Evolutionary conservation across 805 yeast species (phyloP).

Genomic region (Candida nitratophila): DNA sequence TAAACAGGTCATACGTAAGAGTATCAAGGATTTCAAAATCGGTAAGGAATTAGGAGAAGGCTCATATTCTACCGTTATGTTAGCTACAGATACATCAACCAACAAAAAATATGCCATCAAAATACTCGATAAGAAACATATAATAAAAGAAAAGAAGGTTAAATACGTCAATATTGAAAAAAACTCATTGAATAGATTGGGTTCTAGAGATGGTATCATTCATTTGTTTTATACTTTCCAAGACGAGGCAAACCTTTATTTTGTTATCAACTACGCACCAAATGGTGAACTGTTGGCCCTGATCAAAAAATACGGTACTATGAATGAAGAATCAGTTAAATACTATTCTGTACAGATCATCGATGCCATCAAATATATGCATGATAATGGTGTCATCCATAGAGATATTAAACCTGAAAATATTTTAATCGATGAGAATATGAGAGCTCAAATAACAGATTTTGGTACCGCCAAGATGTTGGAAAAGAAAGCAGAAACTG

Average conservation of each 20-base stretch:
- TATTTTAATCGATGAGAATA: conserved; percentile 53
- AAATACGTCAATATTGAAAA: conserved; percentile 81
- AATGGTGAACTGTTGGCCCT: conserved; percentile 69
- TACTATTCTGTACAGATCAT: conserved; percentile 69
- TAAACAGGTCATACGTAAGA: conserved; percentile 37
- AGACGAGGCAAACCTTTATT: conserved; percentile 65
- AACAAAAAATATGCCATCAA: conserved; percentile 66
- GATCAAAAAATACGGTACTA: conserved; percentile 61
- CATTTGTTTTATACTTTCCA: conserved; percentile 74
- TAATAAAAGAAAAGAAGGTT: conserved; percentile 75
- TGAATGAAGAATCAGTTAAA: conserved; percentile 60
- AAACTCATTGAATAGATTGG: conserved; percentile 66
- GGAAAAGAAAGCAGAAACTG: conserved; percentile 40
- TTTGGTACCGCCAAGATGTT: conserved; percentile 78
- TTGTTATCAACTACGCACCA: conserved; percentile 71
- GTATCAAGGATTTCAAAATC: conserved; percentile 80
- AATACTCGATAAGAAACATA: conserved; percentile 67
- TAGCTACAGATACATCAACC: conserved; percentile 71
- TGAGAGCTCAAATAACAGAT: conserved; percentile 67
- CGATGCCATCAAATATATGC: conserved; percentile 69
- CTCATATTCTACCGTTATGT: conserved; percentile 87
- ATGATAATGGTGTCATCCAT: conserved; percentile 68
- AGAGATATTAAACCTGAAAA: conserved; percentile 83
- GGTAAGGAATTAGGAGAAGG: conserved; percentile 93
- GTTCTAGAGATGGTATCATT: conserved; percentile 53